phyloP scores from a whole-genome alignment of 2,329 filamentous ascomycete species.

The Cladophialophora immunda region DNA sequence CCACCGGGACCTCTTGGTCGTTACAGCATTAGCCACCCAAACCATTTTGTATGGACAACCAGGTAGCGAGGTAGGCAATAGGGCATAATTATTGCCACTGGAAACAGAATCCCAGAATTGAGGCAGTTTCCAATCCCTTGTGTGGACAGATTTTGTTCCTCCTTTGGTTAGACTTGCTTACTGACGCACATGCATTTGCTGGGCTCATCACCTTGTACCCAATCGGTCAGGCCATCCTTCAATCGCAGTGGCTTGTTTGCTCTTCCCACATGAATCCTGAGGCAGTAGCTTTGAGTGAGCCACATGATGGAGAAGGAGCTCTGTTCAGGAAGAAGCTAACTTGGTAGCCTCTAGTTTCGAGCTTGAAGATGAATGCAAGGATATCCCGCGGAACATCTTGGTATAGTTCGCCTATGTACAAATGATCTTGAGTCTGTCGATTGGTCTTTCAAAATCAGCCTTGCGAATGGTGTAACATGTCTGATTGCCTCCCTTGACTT shows the following conservation, averaged over 20 bases:
- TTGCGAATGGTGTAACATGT: not conserved
- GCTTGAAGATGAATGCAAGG: not conserved
- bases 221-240: slow-evolving; percentile 6
- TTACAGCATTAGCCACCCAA: not conserved
- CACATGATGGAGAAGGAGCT: not conserved
- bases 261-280: not conserved
- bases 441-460: not conserved
- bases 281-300: not conserved
- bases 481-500: not conserved
- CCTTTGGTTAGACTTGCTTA: slow-evolving; percentile 19
- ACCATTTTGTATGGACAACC: not conserved
- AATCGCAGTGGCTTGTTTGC: slow-evolving; percentile 4
- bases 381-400: not conserved
- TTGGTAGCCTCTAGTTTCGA: not conserved
- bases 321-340: not conserved
- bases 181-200: slow-evolving; percentile 25
- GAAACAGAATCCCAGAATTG: not conserved
- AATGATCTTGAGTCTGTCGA: not conserved
- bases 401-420: not conserved
- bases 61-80: not conserved
- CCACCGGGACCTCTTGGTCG: not conserved
- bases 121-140: not conserved
- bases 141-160: not conserved
- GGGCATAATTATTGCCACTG: not conserved
- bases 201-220: slow-evolving; percentile 9